Evolutionary conservation across 306 rosid genomes (phyloP).

Genomic region (Cucurbita moschata): DNA sequence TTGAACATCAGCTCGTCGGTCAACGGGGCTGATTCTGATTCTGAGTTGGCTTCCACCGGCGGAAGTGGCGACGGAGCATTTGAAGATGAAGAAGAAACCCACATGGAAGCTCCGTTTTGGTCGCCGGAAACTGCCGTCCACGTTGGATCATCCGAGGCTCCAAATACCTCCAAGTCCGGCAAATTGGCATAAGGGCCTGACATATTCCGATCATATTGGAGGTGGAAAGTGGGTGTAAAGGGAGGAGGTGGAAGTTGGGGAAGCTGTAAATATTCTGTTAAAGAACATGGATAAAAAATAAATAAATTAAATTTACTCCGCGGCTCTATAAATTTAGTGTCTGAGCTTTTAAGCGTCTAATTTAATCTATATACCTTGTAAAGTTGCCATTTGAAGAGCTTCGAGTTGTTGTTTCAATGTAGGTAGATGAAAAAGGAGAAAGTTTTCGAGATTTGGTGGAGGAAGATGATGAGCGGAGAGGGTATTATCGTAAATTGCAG

Average conservation of each 20-base stretch:
- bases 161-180: not conserved
- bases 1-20: not conserved
- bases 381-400: not conserved
- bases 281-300: too few species aligned
- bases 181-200: not conserved
- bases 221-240: not conserved
- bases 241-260: not conserved
- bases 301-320: too few species aligned
- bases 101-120: not conserved
- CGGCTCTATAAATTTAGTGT: too few species aligned
- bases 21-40: not conserved
- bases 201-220: not conserved
- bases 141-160: not conserved
- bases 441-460: not conserved
- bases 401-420: not conserved
- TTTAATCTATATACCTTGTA: not conserved
- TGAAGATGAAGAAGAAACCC: not conserved
- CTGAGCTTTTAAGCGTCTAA: too few species aligned
- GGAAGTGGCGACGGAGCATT: not conserved
- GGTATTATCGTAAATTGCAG: not conserved
- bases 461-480: not conserved
- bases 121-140: not conserved
- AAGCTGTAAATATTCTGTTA: not conserved
- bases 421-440: not conserved
- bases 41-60: not conserved